Evolutionary conservation across 2,329 filamentous ascomycete genomes (phyloP).

Genomic region (Rachicladosporium sp.): DNA sequence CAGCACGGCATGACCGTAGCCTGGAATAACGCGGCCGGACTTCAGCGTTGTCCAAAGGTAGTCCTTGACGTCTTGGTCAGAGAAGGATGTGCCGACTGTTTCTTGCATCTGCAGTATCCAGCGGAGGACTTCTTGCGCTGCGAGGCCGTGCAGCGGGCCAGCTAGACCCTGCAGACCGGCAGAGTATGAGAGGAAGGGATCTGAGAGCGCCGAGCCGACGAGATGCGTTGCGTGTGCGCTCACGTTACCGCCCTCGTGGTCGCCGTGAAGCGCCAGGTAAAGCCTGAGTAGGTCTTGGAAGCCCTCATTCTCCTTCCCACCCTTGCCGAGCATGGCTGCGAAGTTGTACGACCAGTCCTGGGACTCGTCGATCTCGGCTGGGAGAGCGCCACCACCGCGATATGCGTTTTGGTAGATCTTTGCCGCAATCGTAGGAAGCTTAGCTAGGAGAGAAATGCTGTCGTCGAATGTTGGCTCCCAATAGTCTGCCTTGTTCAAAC

Average conservation of each 20-base stretch:
- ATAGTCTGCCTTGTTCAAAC: constrained; percentile 90
- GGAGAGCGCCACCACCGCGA: constrained; percentile 59
- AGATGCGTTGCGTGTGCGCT: constrained; percentile 91
- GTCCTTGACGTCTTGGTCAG: constrained; percentile 67
- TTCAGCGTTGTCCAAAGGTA: constrained; percentile 92
- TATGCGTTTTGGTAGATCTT: constrained; percentile 95
- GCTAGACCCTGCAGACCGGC: constrained; percentile 91
- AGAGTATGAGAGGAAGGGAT: constrained; percentile 91
- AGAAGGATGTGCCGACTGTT: constrained; percentile 64
- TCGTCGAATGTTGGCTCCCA: constrained; percentile 98
- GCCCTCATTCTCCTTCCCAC: constrained; percentile 73
- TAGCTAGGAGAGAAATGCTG: constrained; percentile 82
- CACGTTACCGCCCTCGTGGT: constrained; percentile 97
- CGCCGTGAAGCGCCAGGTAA: constrained; percentile 91
- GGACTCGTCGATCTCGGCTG: constrained; percentile 62
- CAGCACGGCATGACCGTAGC: constrained; percentile 90
- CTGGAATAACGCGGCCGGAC: constrained; percentile 84
- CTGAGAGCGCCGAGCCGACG: constrained; percentile 85
- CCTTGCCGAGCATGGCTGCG: constrained; percentile 86
- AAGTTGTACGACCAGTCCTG: constrained; percentile 99
- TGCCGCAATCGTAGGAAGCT: constrained; percentile 90
- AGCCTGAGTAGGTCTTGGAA: constrained; percentile 92
- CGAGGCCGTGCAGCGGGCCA: constrained; percentile 84
- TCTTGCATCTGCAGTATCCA: constrained; percentile 97
- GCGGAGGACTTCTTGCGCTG: constrained; percentile 90